A percentile compares a stretch with the other conserved stretches of the same genome.
Evolutionary conservation across 768 basidiomycete species (phyloP).

Genomic region (Kwoniella sp.): DNA sequence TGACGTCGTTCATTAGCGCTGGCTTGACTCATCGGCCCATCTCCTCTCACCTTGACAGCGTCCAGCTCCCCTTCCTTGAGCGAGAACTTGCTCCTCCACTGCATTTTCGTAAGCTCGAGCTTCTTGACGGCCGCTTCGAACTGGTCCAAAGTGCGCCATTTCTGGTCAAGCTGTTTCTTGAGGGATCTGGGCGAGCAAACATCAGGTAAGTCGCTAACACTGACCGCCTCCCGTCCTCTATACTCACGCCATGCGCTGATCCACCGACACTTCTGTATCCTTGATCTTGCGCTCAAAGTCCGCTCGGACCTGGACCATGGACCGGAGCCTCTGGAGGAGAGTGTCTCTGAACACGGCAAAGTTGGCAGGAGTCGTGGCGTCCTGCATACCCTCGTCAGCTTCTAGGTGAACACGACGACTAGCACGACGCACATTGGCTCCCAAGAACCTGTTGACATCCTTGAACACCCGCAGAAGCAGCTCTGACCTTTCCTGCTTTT

Average conservation of each 20-base stretch:
- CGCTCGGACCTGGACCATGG: conserved; percentile 73
- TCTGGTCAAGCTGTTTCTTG: conserved; percentile 77
- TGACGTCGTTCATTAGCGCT: background rate
- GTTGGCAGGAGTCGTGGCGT: conserved; percentile 59
- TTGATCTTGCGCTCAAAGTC: conserved; percentile 82
- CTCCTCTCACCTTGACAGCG: conserved; percentile 64
- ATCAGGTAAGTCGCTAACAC: background rate
- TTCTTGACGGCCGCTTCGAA: conserved; percentile 81
- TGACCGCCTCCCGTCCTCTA: background rate
- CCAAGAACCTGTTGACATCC: conserved; percentile 89
- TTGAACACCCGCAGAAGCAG: conserved; percentile 87
- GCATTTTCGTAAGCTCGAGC: conserved; percentile 70
- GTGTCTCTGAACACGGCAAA: conserved; percentile 93
- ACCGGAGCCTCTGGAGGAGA: conserved; percentile 77
- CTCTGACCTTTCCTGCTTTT: conserved; percentile 87
- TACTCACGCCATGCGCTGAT: conserved; percentile 61
- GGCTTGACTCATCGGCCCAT: background rate
- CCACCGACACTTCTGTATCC: conserved; percentile 67
- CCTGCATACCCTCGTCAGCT: conserved; percentile 38
- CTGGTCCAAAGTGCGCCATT: conserved; percentile 89
- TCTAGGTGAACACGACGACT: background rate
- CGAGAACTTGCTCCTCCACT: conserved; percentile 78
- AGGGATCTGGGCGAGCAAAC: conserved; percentile 55
- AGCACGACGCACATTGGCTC: conserved; percentile 50
- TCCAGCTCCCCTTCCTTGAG: conserved; percentile 86